Percentiles rank a stretch among this genome's conserved stretches.
Conservation (phyloP, 140 eudicot species). For the Stevia rebaudiana region DNA sequence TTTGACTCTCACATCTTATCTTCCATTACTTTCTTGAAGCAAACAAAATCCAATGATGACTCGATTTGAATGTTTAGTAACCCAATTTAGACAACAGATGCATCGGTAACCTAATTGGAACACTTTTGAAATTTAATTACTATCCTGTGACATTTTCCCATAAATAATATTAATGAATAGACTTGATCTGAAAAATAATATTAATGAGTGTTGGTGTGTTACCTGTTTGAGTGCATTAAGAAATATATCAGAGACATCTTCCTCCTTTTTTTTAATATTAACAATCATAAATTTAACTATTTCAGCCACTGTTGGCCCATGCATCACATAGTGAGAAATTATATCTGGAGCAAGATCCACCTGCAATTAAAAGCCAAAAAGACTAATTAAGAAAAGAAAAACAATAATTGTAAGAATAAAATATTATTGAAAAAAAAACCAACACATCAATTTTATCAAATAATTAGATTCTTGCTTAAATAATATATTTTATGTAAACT, state of each 20-base stretch:
- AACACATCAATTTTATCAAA: neutral
- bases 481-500: neutral
- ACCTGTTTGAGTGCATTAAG: slow-evolving; percentile 73
- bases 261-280: slow-evolving; percentile 61
- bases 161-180: no score
- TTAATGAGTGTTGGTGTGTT: slow-evolving; percentile 1
- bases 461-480: neutral
- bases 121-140: no score
- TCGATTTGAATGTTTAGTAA: no score
- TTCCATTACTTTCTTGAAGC: no score
- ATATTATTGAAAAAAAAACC: neutral
- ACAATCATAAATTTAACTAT: slow-evolving; percentile 63
- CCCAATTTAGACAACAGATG: no score
- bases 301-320: slow-evolving; percentile 74
- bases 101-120: no score
- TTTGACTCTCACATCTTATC: no score
- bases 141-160: no score
- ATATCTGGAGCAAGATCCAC: slow-evolving; percentile 78
- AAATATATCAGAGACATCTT: slow-evolving; percentile 50
- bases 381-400: neutral
- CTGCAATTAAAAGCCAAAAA: slow-evolving; percentile 37
- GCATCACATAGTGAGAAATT: slow-evolving; percentile 74
- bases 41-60: no score
- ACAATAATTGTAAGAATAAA: neutral
- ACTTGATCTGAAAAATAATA: neutral